These are phyloP conservation scores for Cercophora sp. DNA, from an alignment of 495 filamentous ascomycete species.

Conservation along the genomic window DNA sequence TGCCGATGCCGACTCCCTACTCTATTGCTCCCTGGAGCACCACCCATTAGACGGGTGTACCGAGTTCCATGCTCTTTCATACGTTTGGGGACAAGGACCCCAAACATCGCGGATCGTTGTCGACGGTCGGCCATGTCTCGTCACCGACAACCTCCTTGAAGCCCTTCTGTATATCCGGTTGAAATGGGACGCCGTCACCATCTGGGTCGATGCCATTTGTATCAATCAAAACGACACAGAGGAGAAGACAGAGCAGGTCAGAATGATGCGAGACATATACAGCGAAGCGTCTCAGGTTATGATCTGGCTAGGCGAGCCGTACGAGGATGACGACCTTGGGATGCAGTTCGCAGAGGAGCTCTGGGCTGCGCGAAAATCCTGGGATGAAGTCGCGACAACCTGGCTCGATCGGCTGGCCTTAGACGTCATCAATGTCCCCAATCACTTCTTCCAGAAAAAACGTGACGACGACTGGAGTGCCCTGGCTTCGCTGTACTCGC, in stretches of 20 bases:
- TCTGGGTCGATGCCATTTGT: slow-evolving; percentile 1
- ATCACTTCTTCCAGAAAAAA: background rate
- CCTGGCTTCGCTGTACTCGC: background rate
- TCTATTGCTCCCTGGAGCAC: background rate
- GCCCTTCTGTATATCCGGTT: background rate
- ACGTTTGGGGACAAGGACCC: background rate
- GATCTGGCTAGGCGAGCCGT: background rate
- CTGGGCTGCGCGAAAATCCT: background rate
- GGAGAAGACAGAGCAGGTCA: background rate
- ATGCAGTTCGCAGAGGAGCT: background rate
- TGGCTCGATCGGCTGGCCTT: background rate
- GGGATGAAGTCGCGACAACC: background rate
- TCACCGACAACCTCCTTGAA: background rate
- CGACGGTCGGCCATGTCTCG: background rate
- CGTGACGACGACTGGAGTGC: background rate
- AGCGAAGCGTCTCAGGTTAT: background rate
- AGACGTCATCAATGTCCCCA: background rate
- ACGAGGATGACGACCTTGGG: background rate
- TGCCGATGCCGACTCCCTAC: background rate
- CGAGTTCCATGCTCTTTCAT: background rate
- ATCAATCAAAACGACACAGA: background rate
- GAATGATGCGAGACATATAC: background rate
- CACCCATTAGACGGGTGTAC: background rate
- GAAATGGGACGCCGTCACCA: background rate
- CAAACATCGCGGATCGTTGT: background rate